Percentiles rank a stretch among this genome's conserved stretches.
Conservation (phyloP, 1,284 basidiomycete genomes). For the Pseudozyma tsukubaensis region DNA sequence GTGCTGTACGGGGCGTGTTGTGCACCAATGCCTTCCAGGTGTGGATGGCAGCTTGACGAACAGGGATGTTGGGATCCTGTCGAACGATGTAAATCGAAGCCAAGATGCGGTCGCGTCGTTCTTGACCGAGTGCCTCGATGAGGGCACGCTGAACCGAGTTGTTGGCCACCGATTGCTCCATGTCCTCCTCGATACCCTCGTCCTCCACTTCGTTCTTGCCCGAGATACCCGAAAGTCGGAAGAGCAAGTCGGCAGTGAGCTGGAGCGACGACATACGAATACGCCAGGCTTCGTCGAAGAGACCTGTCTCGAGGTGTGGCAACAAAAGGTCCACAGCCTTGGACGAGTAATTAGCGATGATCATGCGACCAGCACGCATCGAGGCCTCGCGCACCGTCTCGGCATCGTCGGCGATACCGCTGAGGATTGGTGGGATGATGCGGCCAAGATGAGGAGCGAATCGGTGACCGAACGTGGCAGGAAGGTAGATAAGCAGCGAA, state of each 20-base stretch:
- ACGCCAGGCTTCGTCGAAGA: constrained; percentile 94
- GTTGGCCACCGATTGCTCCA: constrained; percentile 76
- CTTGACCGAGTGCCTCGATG: constrained; percentile 85
- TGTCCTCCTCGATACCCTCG: constrained; percentile 70
- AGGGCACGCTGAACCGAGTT: constrained; percentile 77
- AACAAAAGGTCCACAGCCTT: constrained; percentile 93
- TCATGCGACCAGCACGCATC: constrained; percentile 99
- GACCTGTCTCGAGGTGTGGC: constrained; percentile 92
- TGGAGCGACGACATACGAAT: constrained; percentile 92
- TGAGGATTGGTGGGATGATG: constrained; percentile 92
- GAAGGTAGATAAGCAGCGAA: constrained; percentile 94
- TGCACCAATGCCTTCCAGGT: constrained; percentile 99
- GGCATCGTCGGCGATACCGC: constrained; percentile 90
- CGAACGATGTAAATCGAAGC: constrained; percentile 91
- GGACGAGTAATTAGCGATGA: constrained; percentile 92
- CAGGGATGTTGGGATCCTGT: constrained; percentile 90
- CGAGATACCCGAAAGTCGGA: constrained; percentile 97
- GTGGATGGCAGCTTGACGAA: constrained; percentile 90
- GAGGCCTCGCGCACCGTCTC: constrained; percentile 92
- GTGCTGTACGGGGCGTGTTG: constrained; percentile 77
- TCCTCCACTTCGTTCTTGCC: constrained; percentile 80
- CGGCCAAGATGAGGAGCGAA: constrained; percentile 96
- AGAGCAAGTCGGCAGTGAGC: constrained; percentile 92
- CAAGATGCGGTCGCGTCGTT: constrained; percentile 89
- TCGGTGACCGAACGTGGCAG: constrained; percentile 90